These are phyloP conservation scores for Verticillium tricorpus DNA, from an alignment of 2,329 filamentous ascomycete species.

Conservation along the genomic window DNA sequence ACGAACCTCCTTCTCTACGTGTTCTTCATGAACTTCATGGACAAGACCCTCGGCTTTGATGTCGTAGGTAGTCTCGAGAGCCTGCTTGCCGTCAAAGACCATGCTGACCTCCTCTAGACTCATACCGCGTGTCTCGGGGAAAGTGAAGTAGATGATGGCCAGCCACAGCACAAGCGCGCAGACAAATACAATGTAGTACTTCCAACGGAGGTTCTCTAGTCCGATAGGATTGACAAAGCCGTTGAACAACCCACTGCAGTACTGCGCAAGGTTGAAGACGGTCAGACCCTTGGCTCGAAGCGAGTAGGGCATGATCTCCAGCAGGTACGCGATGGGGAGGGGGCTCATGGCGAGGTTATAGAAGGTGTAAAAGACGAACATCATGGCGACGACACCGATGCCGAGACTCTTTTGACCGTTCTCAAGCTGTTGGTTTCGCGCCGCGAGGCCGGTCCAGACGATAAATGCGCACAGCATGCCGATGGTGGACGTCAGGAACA, in stretches of 20 bases:
- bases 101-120: conserved; percentile 1
- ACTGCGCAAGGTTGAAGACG: conserved; percentile 53
- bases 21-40: neutral
- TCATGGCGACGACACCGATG: conserved; percentile 38
- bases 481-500: conserved; percentile 44
- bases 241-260: conserved; percentile 51
- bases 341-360: conserved; percentile 55
- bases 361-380: conserved; percentile 34
- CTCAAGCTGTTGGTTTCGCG: conserved; percentile 39
- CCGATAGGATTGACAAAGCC: conserved; percentile 50
- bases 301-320: conserved; percentile 47
- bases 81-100: conserved; percentile 1
- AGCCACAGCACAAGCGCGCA: conserved; percentile 21
- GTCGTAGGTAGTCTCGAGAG: conserved; percentile 1
- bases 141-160: conserved; percentile 28
- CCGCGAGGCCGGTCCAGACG: conserved; percentile 44
- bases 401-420: conserved; percentile 25
- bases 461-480: conserved; percentile 45
- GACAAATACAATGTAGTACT: conserved; percentile 1
- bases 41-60: neutral
- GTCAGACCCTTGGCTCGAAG: conserved; percentile 48
- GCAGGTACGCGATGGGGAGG: conserved; percentile 48
- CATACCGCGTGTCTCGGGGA: conserved; percentile 22
- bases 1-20: neutral
- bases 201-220: conserved; percentile 35